Percentiles rank a stretch among this genome's conserved stretches.
These are phyloP conservation scores for Helianthus annuus DNA, from an alignment of 129 eudicot genomes.

Conservation along the genomic window DNA sequence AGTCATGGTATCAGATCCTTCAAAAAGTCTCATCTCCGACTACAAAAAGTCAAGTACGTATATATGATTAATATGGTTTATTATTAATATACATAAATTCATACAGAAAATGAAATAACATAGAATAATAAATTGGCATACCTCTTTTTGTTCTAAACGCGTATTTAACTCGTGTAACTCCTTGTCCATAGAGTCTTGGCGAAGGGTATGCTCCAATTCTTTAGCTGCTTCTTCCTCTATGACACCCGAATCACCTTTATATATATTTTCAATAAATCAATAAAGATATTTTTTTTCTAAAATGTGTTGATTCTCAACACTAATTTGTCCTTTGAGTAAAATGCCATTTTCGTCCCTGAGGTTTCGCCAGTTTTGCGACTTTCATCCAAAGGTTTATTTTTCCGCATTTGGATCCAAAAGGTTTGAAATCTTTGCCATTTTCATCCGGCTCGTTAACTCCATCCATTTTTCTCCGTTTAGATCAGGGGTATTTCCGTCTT, in stretches of 20 bases:
- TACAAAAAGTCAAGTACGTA: slow-evolving; percentile 36
- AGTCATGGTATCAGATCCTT: slow-evolving; percentile 76
- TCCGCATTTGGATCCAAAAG: too few species aligned
- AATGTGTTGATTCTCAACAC: too few species aligned
- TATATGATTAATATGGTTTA: neutral
- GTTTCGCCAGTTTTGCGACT: too few species aligned
- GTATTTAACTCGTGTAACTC: slow-evolving; percentile 84
- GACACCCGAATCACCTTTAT: slow-evolving; percentile 69
- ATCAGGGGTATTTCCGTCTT: too few species aligned
- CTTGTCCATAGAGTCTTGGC: slow-evolving; percentile 91
- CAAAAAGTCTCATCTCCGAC: slow-evolving; percentile 94
- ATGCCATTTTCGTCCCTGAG: too few species aligned
- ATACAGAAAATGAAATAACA: neutral
- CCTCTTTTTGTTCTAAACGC: slow-evolving; percentile 91
- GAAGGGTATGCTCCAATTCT: slow-evolving; percentile 92
- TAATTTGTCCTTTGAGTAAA: too few species aligned
- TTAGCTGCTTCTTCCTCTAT: slow-evolving; percentile 94
- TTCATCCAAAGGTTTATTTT: too few species aligned
- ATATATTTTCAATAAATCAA: slow-evolving; percentile 30
- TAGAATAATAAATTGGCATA: slow-evolving; percentile 13
- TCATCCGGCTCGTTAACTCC: too few species aligned
- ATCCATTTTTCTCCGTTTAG: too few species aligned
- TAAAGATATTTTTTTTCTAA: neutral
- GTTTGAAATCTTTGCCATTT: too few species aligned
- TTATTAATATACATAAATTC: neutral